These are phyloP conservation scores for Byssothecium circinans DNA, from an alignment of 2,329 filamentous ascomycete species.

Conservation along the genomic window DNA sequence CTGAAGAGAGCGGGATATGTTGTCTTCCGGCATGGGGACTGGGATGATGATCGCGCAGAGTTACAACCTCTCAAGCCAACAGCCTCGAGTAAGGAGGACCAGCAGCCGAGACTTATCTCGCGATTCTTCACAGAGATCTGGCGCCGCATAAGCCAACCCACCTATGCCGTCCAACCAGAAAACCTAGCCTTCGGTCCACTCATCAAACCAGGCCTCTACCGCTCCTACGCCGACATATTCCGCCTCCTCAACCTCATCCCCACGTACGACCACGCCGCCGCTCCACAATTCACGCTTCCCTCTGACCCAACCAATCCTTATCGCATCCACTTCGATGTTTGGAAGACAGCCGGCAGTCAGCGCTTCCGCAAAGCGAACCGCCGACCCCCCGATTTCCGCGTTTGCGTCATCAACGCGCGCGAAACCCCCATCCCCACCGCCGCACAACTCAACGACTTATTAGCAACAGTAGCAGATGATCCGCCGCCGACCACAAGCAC, in stretches of 20 bases:
- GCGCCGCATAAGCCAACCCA: conserved; percentile 30
- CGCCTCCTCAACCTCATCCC: conserved; percentile 73
- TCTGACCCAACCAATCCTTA: conserved; percentile 58
- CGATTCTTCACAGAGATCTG: conserved; percentile 42
- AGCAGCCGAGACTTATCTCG: conserved; percentile 27
- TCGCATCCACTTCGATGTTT: conserved; percentile 77
- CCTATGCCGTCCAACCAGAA: conserved; percentile 17
- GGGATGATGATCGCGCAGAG: conserved; percentile 34
- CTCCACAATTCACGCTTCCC: conserved; percentile 38
- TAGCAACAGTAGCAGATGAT: conserved; percentile 73
- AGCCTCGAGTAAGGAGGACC: conserved; percentile 5
- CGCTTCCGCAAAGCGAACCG: conserved; percentile 78
- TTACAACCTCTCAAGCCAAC: conserved; percentile 12
- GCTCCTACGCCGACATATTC: conserved; percentile 69
- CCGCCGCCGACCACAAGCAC: conserved; percentile 62
- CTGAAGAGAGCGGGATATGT: conserved; percentile 82
- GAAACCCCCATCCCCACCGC: conserved; percentile 72
- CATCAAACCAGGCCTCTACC: conserved; percentile 56
- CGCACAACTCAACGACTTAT: conserved; percentile 68
- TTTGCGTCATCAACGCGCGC: conserved; percentile 79
- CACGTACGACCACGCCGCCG: conserved; percentile 62
- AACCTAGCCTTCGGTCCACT: conserved; percentile 51
- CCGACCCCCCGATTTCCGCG: conserved; percentile 77
- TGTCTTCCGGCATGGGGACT: conserved; percentile 68
- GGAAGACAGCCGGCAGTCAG: conserved; percentile 62